These are phyloP conservation scores for Naegleria lovaniensis DNA, from an alignment of 208 protist species.

Conservation along the genomic window DNA sequence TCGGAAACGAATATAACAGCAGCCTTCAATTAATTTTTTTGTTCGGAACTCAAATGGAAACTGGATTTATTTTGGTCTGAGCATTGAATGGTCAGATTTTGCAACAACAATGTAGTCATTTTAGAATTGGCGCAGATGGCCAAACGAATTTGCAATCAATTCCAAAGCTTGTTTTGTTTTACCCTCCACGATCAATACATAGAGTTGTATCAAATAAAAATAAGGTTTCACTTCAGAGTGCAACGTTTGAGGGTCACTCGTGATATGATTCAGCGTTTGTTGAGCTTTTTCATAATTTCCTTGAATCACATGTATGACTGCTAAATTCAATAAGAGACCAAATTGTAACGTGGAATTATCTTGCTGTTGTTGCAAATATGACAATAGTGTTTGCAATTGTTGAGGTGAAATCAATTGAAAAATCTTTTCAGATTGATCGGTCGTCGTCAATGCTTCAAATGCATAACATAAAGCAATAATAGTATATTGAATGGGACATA, in stretches of 20 bases:
- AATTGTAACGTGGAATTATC: background rate
- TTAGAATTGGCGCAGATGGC: too few species aligned
- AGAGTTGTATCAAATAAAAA: background rate
- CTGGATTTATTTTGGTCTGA: too few species aligned
- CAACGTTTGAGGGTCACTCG: background rate
- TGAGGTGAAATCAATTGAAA: background rate
- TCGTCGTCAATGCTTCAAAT: background rate
- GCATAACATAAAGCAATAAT: background rate
- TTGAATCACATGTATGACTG: background rate
- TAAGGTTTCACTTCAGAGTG: background rate
- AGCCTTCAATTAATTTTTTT: too few species aligned
- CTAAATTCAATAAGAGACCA: background rate
- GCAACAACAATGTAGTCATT: too few species aligned
- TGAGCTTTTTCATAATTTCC: background rate
- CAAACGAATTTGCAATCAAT: background rate
- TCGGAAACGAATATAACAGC: too few species aligned
- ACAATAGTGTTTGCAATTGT: background rate
- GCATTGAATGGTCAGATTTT: too few species aligned
- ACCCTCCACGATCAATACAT: background rate
- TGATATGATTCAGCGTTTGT: background rate
- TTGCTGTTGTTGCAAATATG: background rate
- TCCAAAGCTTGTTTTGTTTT: background rate
- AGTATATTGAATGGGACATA: background rate
- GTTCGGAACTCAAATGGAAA: too few species aligned
- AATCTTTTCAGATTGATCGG: background rate